A percentile compares a stretch with the other conserved stretches of the same genome.
Conservation (phyloP, 2,329 filamentous ascomycete species). For the Colletotrichum sp. region DNA sequence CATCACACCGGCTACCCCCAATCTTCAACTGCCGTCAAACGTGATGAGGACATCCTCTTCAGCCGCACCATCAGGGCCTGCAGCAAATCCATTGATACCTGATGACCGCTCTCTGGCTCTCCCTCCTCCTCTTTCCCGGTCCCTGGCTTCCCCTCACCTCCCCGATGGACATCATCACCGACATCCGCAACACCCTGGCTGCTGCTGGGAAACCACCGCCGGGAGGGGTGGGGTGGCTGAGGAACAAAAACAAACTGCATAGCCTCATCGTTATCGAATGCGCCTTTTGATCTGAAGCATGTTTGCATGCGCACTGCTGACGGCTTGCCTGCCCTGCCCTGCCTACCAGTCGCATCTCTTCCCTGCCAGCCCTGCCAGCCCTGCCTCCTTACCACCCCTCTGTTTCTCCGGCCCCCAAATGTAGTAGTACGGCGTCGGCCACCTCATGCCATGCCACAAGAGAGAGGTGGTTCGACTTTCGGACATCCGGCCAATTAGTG, state of each 20-base stretch:
- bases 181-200: neutral
- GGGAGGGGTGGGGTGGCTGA: neutral
- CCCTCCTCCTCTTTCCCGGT: neutral
- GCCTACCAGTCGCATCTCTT: neutral
- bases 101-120: neutral
- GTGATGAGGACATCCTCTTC: neutral
- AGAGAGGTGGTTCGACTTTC: neutral
- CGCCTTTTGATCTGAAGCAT: neutral
- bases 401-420: neutral
- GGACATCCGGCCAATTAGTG: neutral
- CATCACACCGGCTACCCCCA: neutral
- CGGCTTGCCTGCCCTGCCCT: neutral
- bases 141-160: neutral
- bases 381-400: neutral
- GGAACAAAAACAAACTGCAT: neutral
- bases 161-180: neutral
- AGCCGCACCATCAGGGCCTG: neutral
- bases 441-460: neutral
- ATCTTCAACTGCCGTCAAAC: neutral
- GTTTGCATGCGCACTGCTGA: neutral
- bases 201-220: neutral
- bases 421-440: neutral
- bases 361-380: neutral
- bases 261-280: neutral
- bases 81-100: neutral